Evolutionary conservation across 2,329 filamentous ascomycete species (phyloP).

Genomic region (Pseudofabraea citricarpa): DNA sequence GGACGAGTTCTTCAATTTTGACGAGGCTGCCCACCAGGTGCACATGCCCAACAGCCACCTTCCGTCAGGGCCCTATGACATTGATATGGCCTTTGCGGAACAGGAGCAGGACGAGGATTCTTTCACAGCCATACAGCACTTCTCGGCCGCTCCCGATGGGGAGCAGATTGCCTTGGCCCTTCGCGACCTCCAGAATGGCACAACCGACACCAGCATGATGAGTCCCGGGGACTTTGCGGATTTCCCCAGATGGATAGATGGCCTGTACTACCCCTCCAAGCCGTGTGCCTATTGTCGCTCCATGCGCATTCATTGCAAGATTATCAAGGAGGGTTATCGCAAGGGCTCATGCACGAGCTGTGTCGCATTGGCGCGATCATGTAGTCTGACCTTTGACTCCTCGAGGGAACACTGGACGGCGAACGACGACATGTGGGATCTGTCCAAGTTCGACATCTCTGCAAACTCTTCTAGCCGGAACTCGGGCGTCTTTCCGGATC

Average conservation of each 20-base stretch:
- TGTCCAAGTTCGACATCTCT: background rate
- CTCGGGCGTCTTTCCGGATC: conserved; percentile 2
- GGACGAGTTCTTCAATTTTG: conserved; percentile 62
- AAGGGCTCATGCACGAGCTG: conserved; percentile 59
- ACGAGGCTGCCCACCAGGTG: conserved; percentile 35
- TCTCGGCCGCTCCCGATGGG: conserved; percentile 35
- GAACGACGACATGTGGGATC: background rate
- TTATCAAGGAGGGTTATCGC: conserved; percentile 53
- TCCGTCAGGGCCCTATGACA: conserved; percentile 29
- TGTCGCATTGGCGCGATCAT: conserved; percentile 52
- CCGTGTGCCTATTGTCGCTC: conserved; percentile 49
- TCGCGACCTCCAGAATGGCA: conserved; percentile 26
- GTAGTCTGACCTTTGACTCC: conserved; percentile 45
- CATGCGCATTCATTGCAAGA: conserved; percentile 55
- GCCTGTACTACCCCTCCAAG: conserved; percentile 19
- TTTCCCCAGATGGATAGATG: conserved; percentile 27
- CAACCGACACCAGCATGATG: conserved; percentile 28
- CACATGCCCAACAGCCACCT: conserved; percentile 7
- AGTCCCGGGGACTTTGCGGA: conserved; percentile 39
- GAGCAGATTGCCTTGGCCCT: conserved; percentile 25
- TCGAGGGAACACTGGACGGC: background rate
- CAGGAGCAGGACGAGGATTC: conserved; percentile 55
- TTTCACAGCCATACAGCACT: conserved; percentile 56
- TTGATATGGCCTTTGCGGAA: conserved; percentile 51
- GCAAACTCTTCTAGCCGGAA: conserved; percentile 3